Base-by-base conservation (phyloP, 2,329 filamentous ascomycete species). In the Talaromyces sp. region DNA sequence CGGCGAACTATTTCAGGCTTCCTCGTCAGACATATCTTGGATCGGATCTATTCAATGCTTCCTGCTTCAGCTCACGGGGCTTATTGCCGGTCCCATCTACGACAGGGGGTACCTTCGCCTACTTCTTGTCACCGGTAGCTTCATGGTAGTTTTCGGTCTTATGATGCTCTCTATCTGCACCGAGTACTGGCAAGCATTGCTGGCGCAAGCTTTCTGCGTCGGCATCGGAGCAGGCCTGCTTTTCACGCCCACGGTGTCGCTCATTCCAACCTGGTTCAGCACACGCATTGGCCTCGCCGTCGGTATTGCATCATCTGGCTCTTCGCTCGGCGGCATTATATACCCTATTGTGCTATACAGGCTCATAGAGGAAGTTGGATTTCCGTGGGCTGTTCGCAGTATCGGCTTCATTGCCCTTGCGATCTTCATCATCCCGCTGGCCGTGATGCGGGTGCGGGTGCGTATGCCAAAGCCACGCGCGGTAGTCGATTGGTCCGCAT, bases 191-290 rank as follows among this genome's bases (percentile, higher is more conserved):
- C 80, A 83, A 69, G 70, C 83, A 1, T 72, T 85, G 43, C 77
- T 86, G 19, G 78, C 81, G 0, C 83, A 86, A 68, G 84, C 81
- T 31, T 65, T 86, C 41, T 81, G 80, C 63, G 74, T 84, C 52
- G 84, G 84, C 8, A 64, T 85, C 7, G 87, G 86, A 1, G 84
- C 84, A 66, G 88, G 88, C 3, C 86, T 82, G 66, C 75, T 90
- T 8, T 91, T 89, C 75, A 85, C 87, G 57, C 86, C 89, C 0
- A 81, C 84, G 49, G 81, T 91, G 41, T 85, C 89, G 1, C 84
- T 89, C 3, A 78, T 91, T 1, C 85, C 88, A 3, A 88, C 88
- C 8, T 91, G 90, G 71, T 90, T 90, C 72, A 79, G 79, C 59
- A 81, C 74, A 2, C 83, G 80, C 67, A 81, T 85, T 63, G 82